These are phyloP conservation scores for Yamadazyma buinensis DNA, from an alignment of 1,139 yeast species.

Conservation along the genomic window DNA sequence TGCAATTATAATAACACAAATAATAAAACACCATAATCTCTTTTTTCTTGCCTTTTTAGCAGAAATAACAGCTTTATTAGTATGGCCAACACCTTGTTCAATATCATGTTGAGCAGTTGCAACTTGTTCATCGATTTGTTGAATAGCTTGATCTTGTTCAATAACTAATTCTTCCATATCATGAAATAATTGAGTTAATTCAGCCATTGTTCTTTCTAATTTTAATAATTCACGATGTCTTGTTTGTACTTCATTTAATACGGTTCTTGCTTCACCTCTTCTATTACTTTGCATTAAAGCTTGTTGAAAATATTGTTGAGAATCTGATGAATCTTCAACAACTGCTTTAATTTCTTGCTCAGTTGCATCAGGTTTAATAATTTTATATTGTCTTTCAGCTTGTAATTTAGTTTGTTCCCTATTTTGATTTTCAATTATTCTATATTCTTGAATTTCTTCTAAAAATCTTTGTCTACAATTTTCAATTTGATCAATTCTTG, in stretches of 20 bases:
- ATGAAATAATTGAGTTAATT: conserved; percentile 87
- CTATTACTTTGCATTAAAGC: conserved; percentile 89
- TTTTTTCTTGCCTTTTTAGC: conserved; percentile 91
- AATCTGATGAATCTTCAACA: conserved; percentile 70
- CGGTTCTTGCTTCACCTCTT: conserved; percentile 96
- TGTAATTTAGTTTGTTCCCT: conserved; percentile 81
- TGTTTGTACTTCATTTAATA: conserved; percentile 90
- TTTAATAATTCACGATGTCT: conserved; percentile 95
- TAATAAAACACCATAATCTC: conserved; percentile 82
- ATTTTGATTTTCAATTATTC: conserved; percentile 82
- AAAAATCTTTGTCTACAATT: conserved; percentile 82
- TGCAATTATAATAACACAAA: conserved; percentile 56
- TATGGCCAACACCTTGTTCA: conserved; percentile 93
- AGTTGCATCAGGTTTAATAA: conserved; percentile 91
- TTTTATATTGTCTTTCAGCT: conserved; percentile 89
- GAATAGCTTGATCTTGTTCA: conserved; percentile 89
- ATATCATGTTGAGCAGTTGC: conserved; percentile 83
- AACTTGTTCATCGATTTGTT: conserved; percentile 78
- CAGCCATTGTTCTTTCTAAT: conserved; percentile 94
- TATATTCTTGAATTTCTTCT: conserved; percentile 80
- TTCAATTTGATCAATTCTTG: conserved; percentile 89
- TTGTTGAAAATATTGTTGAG: conserved; percentile 91
- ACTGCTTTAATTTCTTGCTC: conserved; percentile 81
- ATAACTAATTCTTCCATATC: conserved; percentile 97
- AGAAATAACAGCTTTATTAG: conserved; percentile 81